Base-by-base conservation (phyloP, 2,329 filamentous ascomycete species). In the Ceratocystis albifundus region DNA sequence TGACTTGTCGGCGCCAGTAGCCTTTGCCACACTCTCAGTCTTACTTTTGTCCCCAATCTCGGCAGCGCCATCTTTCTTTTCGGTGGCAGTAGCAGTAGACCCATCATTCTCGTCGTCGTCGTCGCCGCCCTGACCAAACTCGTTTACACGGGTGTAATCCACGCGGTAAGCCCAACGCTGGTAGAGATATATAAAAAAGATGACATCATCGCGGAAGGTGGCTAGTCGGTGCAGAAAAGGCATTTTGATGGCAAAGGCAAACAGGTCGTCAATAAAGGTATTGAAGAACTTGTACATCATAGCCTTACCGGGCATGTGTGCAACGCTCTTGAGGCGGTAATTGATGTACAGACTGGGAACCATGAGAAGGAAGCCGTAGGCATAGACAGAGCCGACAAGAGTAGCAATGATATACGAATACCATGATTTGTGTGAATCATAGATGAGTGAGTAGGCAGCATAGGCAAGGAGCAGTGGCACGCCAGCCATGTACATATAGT, bases 241-340 rank as follows among this genome's bases (percentile, higher is more conserved):
- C 94, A 99, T 99, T 79, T 97, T 97, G 80, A 99, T 96, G 48
- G 94, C 99, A 73, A 97, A 99, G 1, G 94, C 94, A 74, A 99
- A 99, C 41, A 99, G 80, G 74, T 99, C 94, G 76, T 99, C 94
- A 75, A 99, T 97, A 75, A 99, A 99, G 4, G 94, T 97, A 79
- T 97, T 96, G 70, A 97, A 80, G 77, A 96, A 96, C 79, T 97
- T 96, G 83, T 96, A 96, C 75, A 87, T 93, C 90, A 99, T 94
- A 61, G 94, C 91, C 78, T 90, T 93, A 71, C 83, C 90, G 1
- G 94, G 92, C 93, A 99, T 96, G 77, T 99, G 94, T 10, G 94
- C 94, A 44, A 97, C 90, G 71, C 86, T 88, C 82, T 93, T 96
- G 71, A 99, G 84, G 12, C 93, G 87, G 80, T 99, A 99, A 82